Evolutionary conservation across 257 asterid species (phyloP).

Genomic region (Fraxinus anomala): DNA sequence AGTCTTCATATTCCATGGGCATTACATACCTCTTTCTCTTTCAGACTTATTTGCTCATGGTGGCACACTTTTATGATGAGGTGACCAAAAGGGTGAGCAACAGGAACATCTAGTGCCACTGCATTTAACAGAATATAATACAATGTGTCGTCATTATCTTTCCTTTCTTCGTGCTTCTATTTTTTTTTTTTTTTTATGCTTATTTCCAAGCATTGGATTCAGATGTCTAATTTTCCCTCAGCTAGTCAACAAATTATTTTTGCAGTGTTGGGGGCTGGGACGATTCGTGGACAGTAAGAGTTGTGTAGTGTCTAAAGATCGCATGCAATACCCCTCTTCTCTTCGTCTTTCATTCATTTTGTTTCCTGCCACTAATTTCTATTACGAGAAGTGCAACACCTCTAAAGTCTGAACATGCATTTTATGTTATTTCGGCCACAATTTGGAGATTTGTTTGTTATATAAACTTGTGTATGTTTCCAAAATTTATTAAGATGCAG

Average conservation of each 20-base stretch:
- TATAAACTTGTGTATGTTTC: background rate
- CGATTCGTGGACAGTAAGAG: too few relatives aligned
- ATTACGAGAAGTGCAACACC: background rate
- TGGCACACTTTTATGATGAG: slow-evolving; percentile 7
- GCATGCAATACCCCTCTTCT: too few relatives aligned
- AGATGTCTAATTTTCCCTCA: too few relatives aligned
- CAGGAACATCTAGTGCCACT: background rate
- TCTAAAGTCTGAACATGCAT: background rate
- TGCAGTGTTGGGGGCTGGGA: too few relatives aligned
- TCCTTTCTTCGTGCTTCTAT: background rate
- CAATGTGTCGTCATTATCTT: background rate
- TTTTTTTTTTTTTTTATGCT: too few relatives aligned
- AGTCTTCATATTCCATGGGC: slow-evolving; percentile 6
- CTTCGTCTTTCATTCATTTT: too few relatives aligned
- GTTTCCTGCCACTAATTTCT: background rate
- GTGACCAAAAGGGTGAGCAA: background rate
- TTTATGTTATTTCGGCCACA: background rate
- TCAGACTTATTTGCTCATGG: slow-evolving; percentile 2
- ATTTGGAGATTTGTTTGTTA: background rate
- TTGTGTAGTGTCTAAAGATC: too few relatives aligned
- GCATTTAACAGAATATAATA: background rate
- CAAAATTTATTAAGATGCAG: background rate
- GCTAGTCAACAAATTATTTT: too few relatives aligned
- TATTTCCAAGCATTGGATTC: background rate
- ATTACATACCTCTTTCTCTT: background rate